Percentiles rank a stretch among this genome's conserved stretches.
Conservation (phyloP, 2,329 filamentous ascomycete species). For the Dissoconium aciculare region DNA sequence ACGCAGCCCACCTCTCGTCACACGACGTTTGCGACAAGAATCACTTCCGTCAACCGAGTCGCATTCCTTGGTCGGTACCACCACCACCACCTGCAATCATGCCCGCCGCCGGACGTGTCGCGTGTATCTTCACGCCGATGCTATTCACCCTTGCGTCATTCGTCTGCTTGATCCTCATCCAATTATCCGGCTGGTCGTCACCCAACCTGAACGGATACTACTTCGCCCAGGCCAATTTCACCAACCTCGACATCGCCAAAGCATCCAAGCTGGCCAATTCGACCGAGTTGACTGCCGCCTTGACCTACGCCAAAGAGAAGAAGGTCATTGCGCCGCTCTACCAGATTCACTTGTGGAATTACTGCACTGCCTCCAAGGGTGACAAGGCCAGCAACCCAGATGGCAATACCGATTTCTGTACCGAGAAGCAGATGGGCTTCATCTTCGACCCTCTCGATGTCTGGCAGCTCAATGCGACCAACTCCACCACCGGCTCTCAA, state of each 20-base stretch:
- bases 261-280: conserved; percentile 13
- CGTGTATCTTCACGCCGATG: conserved; percentile 81
- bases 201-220: conserved; percentile 24
- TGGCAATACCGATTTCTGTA: conserved; percentile 46
- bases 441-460: conserved; percentile 56
- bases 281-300: conserved; percentile 23
- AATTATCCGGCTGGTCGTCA: conserved; percentile 36
- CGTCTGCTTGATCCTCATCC: conserved; percentile 48
- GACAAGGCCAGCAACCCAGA: conserved; percentile 33
- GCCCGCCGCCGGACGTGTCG: conserved; percentile 61
- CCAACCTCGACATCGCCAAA: conserved; percentile 11
- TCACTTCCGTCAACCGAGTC: too few species aligned
- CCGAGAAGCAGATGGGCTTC: conserved; percentile 58
- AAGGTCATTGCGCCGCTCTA: conserved; percentile 56
- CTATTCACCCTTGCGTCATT: conserved; percentile 63
- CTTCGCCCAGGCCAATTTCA: conserved; percentile 36
- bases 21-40: too few species aligned
- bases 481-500: conserved; percentile 17
- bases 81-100: conserved; percentile 35
- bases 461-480: conserved; percentile 45
- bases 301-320: conserved; percentile 25
- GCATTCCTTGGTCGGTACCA: too few species aligned
- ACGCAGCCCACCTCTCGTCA: too few species aligned
- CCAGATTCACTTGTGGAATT: conserved; percentile 72
- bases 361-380: too few species aligned